Base-by-base conservation (phyloP, 2,329 filamentous ascomycete genomes). In the Monosporascus sp. region DNA sequence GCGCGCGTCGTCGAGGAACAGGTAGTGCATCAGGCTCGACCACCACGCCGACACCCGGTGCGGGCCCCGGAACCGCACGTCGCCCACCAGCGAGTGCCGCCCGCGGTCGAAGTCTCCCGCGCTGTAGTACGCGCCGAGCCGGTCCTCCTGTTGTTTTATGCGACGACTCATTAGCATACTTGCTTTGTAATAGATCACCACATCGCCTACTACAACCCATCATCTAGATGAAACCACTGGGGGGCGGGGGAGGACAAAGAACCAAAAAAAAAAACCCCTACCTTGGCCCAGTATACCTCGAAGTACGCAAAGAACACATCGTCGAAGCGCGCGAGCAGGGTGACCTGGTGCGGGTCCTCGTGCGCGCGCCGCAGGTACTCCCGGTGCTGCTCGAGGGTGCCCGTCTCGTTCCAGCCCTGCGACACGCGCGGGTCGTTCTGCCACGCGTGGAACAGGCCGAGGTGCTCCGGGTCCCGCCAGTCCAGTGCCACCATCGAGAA, bases 371-470 rank as follows among this genome's bases (percentile, higher is more conserved):
- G 77, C 49, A 91, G 76, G 68, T 93, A 92, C 62, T 84, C 79
- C 55, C 82, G 79, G 68, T 92, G 89, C 67, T 91, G 79, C 31
- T 89, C 87, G 47, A 89, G 70, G 1, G 86, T 88, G 34, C 88
- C 89, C 1, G 85, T 88, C 72, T 89, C 84, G 64, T 90, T 89
- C 89, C 89, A 92, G 4, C 88, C 88, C 63, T 86, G 81, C 4
- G 86, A 86, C 34, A 93, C 89, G 49, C 89, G 85, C 50, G 88
- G 88, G 65, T 92, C 88, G 64, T 93, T 93, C 70, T 91, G 88
- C 89, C 89, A 93, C 52, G 77, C 77, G 70, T 91, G 84, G 74
- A 93, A 92, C 5, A 90, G 75, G 17, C 75, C 71, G 49, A 92
- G 71, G 69, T 93, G 88, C 61, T 81, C 76, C 1, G 73, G 65